Evolutionary conservation across 164 flowering plant genomes (phyloP).

Genomic region (Chloranthus sessilifolius): DNA sequence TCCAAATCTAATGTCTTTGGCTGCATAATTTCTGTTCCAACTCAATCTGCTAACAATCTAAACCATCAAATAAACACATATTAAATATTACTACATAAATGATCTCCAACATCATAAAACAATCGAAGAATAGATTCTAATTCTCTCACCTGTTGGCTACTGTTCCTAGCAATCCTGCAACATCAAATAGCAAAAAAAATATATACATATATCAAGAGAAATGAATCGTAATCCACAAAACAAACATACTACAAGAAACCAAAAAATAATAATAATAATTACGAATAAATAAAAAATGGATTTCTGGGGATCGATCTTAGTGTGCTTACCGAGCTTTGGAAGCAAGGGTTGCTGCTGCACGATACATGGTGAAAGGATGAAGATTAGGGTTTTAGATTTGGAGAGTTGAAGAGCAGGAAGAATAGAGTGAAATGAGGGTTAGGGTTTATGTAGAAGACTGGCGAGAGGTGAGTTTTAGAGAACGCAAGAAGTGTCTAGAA

Average conservation of each 20-base stretch:
- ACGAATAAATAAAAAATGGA: neutral
- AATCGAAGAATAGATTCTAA: neutral
- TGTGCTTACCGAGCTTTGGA: constrained; percentile 22
- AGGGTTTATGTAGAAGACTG: neutral
- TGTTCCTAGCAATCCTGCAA: constrained; percentile 23
- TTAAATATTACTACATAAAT: neutral
- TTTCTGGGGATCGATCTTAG: neutral
- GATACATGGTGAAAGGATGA: constrained; percentile 17
- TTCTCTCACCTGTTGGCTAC: constrained; percentile 17
- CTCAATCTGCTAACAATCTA: constrained; percentile 65
- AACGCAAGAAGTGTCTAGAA: constrained; percentile 10
- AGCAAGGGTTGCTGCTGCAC: constrained; percentile 25
- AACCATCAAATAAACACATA: constrained; percentile 2
- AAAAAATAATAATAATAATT: neutral
- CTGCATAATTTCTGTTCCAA: constrained; percentile 91
- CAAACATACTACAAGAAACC: neutral
- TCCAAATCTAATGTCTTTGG: constrained; percentile 87
- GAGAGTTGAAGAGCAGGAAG: neutral
- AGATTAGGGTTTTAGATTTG: neutral
- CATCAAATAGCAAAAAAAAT: neutral
- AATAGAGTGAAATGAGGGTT: neutral
- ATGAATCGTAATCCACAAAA: neutral
- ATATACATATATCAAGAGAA: neutral
- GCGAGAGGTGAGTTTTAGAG: neutral
- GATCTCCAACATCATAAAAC: neutral